phyloP scores from a whole-genome alignment of 371 early-diverging fungal genomes.

The Vairimorpha necatrix region DNA sequence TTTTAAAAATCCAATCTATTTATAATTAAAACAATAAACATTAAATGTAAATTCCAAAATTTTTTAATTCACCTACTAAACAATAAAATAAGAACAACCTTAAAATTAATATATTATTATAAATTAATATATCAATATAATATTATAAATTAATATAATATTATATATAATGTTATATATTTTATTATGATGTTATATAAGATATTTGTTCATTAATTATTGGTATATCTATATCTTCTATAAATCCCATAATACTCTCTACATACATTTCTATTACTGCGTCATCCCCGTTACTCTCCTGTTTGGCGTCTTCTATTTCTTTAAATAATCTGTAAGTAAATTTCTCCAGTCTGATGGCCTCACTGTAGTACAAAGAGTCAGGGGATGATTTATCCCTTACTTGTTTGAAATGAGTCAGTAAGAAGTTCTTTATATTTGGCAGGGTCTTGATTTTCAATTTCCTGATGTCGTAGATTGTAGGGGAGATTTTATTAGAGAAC shows the following conservation, averaged over 20 bases:
- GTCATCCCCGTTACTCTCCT: constrained; percentile 30
- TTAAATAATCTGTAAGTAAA: constrained; percentile 41
- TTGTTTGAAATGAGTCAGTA: constrained; percentile 28
- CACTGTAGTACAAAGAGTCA: constrained; percentile 36
- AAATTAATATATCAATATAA: too few species aligned
- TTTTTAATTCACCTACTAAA: not conserved
- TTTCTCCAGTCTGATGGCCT: constrained; percentile 33
- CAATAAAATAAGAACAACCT: too few species aligned
- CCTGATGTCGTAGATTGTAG: constrained; percentile 21
- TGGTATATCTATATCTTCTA: constrained; percentile 25
- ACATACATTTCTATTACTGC: constrained; percentile 40
- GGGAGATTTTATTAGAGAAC: constrained; percentile 19
- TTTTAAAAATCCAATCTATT: constrained; percentile 13
- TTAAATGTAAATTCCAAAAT: not conserved
- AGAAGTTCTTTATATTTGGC: constrained; percentile 14
- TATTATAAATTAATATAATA: too few species aligned
- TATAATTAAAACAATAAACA: constrained; percentile 26
- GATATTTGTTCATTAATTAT: constrained; percentile 49
- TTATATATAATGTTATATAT: too few species aligned
- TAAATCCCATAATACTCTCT: constrained; percentile 43
- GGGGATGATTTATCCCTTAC: not conserved
- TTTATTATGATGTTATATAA: constrained; percentile 20
- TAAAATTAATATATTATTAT: too few species aligned
- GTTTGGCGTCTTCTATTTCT: constrained; percentile 31
- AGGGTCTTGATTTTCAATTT: constrained; percentile 21